Evolutionary conservation across 2,329 filamentous ascomycete species (phyloP), one percentile per base, ranked within the genome.

Genomic region (Fusarium dlaminii): DNA sequence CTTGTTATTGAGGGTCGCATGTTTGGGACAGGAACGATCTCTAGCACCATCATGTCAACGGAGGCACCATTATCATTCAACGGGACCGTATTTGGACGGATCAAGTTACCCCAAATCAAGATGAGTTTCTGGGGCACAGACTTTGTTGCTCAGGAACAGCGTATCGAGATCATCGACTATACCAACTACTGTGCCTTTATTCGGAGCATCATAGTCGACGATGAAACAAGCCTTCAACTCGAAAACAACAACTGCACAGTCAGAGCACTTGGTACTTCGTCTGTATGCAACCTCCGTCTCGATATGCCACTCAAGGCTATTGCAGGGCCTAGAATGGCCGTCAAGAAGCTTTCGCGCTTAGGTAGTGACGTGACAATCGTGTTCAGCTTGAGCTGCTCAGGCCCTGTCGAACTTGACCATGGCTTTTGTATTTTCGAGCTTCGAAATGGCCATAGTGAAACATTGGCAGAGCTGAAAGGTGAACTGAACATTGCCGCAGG

Each of bases 361-460:
- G 72, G 61, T 7, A 54, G 72, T 17, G 27, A 59, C 27, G 68
- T 81, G 43, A 68, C 65, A 18, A 61, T 73, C 46, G 66, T 49
- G 12, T 68, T 83, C 49, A 72, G 62, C 55, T 63, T 82, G 40
- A 57, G 66, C 24, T 83, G 81, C 68, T 73, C 75, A 17, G 80
- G 80, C 24, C 75, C 78, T 8, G 73, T 82, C 37, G 80, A 81
- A 65, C 76, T 83, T 11, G 76, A 80, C 34, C 74, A 80, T 57
- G 81, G 80, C 6, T 45, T 63, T 22, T 80, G 79, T 59, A 62
- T 73, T 24, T 83, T 83, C 34, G 79, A 81, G 65, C 70, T 83
- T 30, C 73, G 76, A 43, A 79, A 78, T 42, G 68, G 72, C 30
- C 66, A 72, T 27, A 75, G 75, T n/a, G 68, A 79, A 42, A 63